Base-by-base conservation (phyloP, 257 asterid genomes). In the Fraxinus anomala region DNA sequence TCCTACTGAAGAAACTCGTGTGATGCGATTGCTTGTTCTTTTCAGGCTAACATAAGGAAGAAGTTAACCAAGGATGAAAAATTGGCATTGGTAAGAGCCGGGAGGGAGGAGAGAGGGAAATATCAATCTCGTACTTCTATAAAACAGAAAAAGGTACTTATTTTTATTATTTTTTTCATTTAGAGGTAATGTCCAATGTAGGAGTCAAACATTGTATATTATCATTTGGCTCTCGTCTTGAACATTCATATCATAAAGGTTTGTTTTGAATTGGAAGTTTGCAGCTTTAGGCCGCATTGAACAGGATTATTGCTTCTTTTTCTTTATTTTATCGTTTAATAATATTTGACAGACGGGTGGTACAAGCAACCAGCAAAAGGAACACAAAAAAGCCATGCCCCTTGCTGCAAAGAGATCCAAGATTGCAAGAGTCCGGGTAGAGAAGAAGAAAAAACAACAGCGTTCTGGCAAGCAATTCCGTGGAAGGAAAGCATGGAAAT, bases 401-500 rank as follows among this genome's bases (percentile, higher is more conserved):
- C 40, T 86, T 13, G 92, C 88, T 42, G 99, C 98, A 61, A 93
- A 86, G 82, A 86, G 89, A 83, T 76, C 86, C 23, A 89, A 80
- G 83, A 81, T 87, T 7, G 73, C 88, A 36, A 88, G 70, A 84
- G 76, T 88, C 44, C 88, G 92, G 30, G 51, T 37, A 21, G 85
- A 83, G 73, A 93, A 87, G 84, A 91, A 88, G 91, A 91, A 23
- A 73, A 78, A 77, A 69, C 77, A 75, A 34, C 76, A 76, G 16
- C 83, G 82, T 0, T 37, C 94, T 1, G 89, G 91, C 83, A 93
- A 89, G 70, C 97, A 95, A 73, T 91, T 91, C 82, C 94, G 97
- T 30, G 99, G 98, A 54, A 89, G 92, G 84, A 95, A 93, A 86
- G 99, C 99, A 73, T 95, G 99, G 99, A 95, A 95, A 79, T 90